Conservation (phyloP, 768 basidiomycete species). For the Boletus bicolor region DNA sequence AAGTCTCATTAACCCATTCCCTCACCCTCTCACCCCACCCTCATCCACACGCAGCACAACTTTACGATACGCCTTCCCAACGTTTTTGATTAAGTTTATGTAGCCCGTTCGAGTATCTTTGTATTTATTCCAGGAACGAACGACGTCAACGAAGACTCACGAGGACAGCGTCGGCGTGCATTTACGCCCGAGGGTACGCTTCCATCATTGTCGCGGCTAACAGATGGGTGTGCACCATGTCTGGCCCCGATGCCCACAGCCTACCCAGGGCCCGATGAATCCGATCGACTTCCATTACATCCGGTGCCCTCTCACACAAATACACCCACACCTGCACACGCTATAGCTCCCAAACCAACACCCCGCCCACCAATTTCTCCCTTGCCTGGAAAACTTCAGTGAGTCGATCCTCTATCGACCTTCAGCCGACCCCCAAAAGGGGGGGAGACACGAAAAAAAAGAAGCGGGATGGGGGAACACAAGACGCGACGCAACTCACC, state of each 20-base stretch:
- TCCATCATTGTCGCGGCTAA: neutral
- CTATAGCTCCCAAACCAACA: conserved; percentile 23
- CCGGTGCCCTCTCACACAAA: neutral
- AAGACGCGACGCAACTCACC: conserved; percentile 32
- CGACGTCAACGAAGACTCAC: neutral
- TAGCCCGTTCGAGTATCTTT: neutral
- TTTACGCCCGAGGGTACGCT: neutral
- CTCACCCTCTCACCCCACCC: neutral
- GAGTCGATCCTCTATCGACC: neutral
- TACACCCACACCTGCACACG: conserved; percentile 12
- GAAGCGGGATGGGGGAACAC: neutral
- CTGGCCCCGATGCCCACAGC: neutral
- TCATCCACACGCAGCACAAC: neutral
- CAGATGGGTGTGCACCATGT: neutral
- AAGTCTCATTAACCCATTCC: neutral
- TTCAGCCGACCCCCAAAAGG: neutral
- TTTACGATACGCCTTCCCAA: neutral
- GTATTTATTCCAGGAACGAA: neutral
- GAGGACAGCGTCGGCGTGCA: neutral
- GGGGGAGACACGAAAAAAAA: neutral
- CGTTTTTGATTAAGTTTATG: neutral
- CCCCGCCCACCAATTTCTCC: conserved; percentile 20
- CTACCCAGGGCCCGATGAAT: neutral
- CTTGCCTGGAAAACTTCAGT: conserved; percentile 27
- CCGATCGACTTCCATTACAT: neutral